phyloP scores from a whole-genome alignment of 2,329 filamentous ascomycete species.

The Fusarium drepaniforme region DNA sequence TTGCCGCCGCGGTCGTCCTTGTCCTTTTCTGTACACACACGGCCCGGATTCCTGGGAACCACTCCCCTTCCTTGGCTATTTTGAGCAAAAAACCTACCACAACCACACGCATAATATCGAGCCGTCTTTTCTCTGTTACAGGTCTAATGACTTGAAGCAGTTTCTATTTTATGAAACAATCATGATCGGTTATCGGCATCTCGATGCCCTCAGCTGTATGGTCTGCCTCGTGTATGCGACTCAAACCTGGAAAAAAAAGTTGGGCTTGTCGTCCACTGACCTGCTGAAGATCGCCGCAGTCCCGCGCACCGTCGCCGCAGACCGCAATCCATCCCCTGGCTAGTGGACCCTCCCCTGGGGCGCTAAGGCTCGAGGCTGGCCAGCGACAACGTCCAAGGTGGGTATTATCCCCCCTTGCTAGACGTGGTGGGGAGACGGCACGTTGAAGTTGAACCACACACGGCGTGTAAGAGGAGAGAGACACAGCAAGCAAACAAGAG shows the following conservation, averaged over 20 bases:
- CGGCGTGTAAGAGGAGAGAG: not conserved
- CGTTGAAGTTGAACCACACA: not conserved
- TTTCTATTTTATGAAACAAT: not conserved
- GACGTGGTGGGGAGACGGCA: not conserved
- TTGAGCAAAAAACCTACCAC: not conserved
- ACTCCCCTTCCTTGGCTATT: not conserved
- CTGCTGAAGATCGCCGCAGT: not conserved
- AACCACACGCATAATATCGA: not conserved
- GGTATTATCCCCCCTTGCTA: not conserved
- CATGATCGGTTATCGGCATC: constrained; percentile 4
- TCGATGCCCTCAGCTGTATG: not conserved
- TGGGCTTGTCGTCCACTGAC: not conserved
- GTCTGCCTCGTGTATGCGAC: not conserved
- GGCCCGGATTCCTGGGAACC: not conserved
- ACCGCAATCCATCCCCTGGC: not conserved
- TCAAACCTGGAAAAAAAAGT: not conserved
- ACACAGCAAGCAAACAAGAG: not conserved
- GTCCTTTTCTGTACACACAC: not conserved
- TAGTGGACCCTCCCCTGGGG: not conserved
- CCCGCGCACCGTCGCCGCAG: not conserved
- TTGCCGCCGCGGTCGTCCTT: not conserved
- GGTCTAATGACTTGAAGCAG: not conserved
- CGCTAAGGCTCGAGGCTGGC: not conserved
- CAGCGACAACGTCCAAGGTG: not conserved
- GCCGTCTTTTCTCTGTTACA: not conserved